Evolutionary conservation across 1,284 basidiomycete genomes (phyloP).

Genomic region (Ceratobasidium sp.): DNA sequence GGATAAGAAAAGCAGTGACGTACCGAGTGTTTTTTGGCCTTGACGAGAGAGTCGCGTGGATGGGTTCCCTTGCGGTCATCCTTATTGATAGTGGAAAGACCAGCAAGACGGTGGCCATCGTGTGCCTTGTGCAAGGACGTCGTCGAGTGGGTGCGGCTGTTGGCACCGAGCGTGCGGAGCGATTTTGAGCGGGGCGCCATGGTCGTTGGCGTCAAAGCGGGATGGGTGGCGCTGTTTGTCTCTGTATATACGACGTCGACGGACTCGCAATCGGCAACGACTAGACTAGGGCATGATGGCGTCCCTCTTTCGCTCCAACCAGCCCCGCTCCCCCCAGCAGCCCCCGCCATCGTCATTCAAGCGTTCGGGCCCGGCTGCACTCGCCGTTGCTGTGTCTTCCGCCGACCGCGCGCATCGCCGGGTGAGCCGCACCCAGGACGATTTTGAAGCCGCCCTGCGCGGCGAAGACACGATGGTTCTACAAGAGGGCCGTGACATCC

Average conservation of each 20-base stretch:
- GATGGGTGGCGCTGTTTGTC: slow-evolving; percentile 25
- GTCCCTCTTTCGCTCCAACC: slow-evolving; percentile 28
- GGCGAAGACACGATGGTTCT: slow-evolving; percentile 69
- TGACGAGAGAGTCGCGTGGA: slow-evolving; percentile 31
- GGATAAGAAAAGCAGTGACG: not conserved
- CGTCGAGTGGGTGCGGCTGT: slow-evolving; percentile 24
- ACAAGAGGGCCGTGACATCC: slow-evolving; percentile 71
- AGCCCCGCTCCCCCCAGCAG: slow-evolving; percentile 16
- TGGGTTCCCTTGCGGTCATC: not conserved
- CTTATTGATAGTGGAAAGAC: slow-evolving; percentile 24
- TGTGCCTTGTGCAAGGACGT: slow-evolving; percentile 14
- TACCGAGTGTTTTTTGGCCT: slow-evolving; percentile 38
- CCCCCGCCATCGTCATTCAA: slow-evolving; percentile 25
- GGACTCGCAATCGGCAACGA: slow-evolving; percentile 25
- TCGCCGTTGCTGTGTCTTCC: slow-evolving; percentile 18
- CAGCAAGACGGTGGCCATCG: not conserved
- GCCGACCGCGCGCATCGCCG: slow-evolving; percentile 25
- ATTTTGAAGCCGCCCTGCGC: slow-evolving; percentile 76
- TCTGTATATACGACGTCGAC: slow-evolving; percentile 1
- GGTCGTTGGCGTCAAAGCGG: slow-evolving; percentile 12
- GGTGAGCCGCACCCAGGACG: slow-evolving; percentile 65
- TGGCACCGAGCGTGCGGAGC: slow-evolving; percentile 19
- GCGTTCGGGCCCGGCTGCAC: not conserved
- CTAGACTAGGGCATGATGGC: slow-evolving; percentile 4
- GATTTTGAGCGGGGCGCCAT: slow-evolving; percentile 30